Evolutionary conservation across 192 early-diverging fungal genomes (phyloP).

Genomic region (Phlyctochytrium planicorne): DNA sequence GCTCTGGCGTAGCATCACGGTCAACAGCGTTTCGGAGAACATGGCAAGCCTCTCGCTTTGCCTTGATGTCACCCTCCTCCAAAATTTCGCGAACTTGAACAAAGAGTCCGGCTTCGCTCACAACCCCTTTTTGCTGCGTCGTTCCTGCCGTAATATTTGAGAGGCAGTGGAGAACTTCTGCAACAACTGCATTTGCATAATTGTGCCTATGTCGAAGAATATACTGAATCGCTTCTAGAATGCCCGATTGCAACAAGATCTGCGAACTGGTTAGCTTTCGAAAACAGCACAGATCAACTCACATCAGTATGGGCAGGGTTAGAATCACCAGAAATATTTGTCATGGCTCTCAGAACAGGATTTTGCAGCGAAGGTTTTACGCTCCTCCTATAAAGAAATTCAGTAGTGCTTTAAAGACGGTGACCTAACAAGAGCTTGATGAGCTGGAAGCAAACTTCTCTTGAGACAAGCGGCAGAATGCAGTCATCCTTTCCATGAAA

Average conservation of each 20-base stretch:
- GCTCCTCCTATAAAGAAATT: not conserved
- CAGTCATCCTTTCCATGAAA: slow-evolving; percentile 17
- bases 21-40: slow-evolving; percentile 31
- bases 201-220: slow-evolving; percentile 7
- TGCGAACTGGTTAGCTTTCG: slow-evolving; percentile 9
- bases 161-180: slow-evolving; percentile 23
- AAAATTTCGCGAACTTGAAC: slow-evolving; percentile 11
- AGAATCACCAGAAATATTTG: slow-evolving; percentile 25
- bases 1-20: slow-evolving; percentile 27
- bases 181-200: slow-evolving; percentile 6
- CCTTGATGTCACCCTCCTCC: slow-evolving; percentile 3
- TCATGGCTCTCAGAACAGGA: slow-evolving; percentile 30
- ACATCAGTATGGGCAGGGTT: slow-evolving; percentile 24
- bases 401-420: not conserved
- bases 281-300: slow-evolving; percentile 13
- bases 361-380: slow-evolving; percentile 4
- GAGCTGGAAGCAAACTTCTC: slow-evolving; percentile 1
- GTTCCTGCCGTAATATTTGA: slow-evolving; percentile 37
- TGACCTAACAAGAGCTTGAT: slow-evolving; percentile 9
- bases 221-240: slow-evolving; percentile 1
- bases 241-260: slow-evolving; percentile 20
- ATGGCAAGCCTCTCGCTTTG: slow-evolving; percentile 25
- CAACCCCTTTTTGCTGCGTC: slow-evolving; percentile 21
- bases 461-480: slow-evolving; percentile 6
- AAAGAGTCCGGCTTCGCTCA: slow-evolving; percentile 15